Percentiles rank a stretch among this genome's conserved stretches.
Conservation (phyloP, 345 rosid species). For the Erodium maritimum region DNA sequence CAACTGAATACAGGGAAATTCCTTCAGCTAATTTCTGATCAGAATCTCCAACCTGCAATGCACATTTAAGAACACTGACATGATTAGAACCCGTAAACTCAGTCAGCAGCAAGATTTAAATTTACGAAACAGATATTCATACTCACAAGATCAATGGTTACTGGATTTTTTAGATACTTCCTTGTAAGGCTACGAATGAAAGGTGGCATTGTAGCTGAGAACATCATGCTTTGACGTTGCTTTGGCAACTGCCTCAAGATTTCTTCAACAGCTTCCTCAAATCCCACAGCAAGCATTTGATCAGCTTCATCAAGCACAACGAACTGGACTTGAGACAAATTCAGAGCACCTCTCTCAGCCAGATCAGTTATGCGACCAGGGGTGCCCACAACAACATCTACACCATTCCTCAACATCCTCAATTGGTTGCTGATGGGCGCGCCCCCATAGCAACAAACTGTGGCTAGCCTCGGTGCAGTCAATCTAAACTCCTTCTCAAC, state of each 20-base stretch:
- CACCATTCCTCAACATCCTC: conserved; percentile 64
- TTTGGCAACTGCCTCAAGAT: conserved; percentile 59
- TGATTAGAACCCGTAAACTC: too few relatives aligned
- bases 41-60: conserved; percentile 78
- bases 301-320: conserved; percentile 94
- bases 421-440: conserved; percentile 65
- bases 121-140: neutral
- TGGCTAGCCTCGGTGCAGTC: conserved; percentile 70
- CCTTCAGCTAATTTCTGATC: conserved; percentile 89
- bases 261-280: conserved; percentile 81
- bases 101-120: too few relatives aligned
- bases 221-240: conserved; percentile 82
- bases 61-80: too few relatives aligned
- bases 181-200: conserved; percentile 66
- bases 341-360: conserved; percentile 73
- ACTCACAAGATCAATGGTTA: conserved; percentile 92
- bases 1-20: conserved; percentile 60
- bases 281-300: conserved; percentile 97
- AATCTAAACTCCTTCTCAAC: conserved; percentile 81
- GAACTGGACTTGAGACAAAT: conserved; percentile 66
- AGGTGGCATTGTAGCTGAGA: conserved; percentile 94
- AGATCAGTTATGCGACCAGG: conserved; percentile 96
- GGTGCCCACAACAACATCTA: conserved; percentile 87
- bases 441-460: conserved; percentile 88
- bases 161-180: conserved; percentile 60